Conservation (phyloP, 2,329 filamentous ascomycete genomes). For the Aspergillus sp. region DNA sequence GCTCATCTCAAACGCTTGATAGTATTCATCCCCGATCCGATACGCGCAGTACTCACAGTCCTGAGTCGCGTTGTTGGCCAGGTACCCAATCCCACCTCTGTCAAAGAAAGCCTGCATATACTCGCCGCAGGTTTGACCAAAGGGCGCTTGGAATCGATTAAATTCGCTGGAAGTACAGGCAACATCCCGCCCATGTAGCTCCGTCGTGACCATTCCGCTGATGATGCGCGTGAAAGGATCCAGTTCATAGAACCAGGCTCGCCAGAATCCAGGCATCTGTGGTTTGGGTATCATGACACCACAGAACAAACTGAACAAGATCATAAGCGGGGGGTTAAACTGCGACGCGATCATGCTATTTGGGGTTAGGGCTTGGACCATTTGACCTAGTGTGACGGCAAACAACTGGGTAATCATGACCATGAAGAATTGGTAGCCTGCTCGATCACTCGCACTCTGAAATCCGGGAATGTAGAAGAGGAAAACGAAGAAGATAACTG, state of each 20-base stretch:
- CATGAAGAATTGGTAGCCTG: slow-evolving; percentile 86
- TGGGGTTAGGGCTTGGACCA: slow-evolving; percentile 73
- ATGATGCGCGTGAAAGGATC: slow-evolving; percentile 82
- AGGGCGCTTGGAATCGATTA: slow-evolving; percentile 67
- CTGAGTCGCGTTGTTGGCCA: slow-evolving; percentile 64
- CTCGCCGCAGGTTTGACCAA: slow-evolving; percentile 66
- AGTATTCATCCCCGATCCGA: slow-evolving; percentile 78
- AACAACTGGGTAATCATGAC: slow-evolving; percentile 81
- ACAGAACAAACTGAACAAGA: slow-evolving; percentile 82
- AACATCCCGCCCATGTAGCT: slow-evolving; percentile 66
- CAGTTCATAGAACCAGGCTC: slow-evolving; percentile 77
- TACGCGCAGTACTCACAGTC: slow-evolving; percentile 81
- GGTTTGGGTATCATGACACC: slow-evolving; percentile 79
- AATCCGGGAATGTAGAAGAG: slow-evolving; percentile 84
- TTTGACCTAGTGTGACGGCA: slow-evolving; percentile 75
- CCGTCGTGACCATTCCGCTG: slow-evolving; percentile 75
- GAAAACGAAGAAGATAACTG: slow-evolving; percentile 76
- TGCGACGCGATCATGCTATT: slow-evolving; percentile 76
- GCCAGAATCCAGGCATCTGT: slow-evolving; percentile 77
- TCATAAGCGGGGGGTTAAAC: slow-evolving; percentile 78
- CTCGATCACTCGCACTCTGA: slow-evolving; percentile 60
- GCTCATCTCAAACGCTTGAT: slow-evolving; percentile 62
- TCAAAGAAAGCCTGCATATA: slow-evolving; percentile 75
- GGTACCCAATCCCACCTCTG: slow-evolving; percentile 68
- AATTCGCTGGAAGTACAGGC: slow-evolving; percentile 62